Base-by-base conservation (phyloP, 768 basidiomycete species). In the Exidia glandulosa region DNA sequence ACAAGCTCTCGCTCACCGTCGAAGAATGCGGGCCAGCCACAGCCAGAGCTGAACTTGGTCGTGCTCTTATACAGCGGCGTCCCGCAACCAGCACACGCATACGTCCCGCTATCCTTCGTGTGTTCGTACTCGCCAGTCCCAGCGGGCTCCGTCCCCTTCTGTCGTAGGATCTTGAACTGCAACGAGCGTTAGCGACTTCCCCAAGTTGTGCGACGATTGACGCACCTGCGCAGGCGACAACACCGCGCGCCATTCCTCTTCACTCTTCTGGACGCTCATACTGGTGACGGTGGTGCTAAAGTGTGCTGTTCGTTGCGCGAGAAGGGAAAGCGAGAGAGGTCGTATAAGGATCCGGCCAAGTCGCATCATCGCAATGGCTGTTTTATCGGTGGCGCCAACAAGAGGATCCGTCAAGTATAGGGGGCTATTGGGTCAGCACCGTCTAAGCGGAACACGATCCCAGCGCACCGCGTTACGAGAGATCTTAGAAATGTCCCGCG, bases 1-100 rank as follows among this genome's bases (percentile, higher is more conserved):
- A 29, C 1, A 54, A 27, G 25, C 19, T 23, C 32, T 6, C 9
- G 65, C 74, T 60, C 62, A 88, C 88, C 88, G 69, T 95, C 94
- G 69, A 87, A 97, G 79, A 96, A 97, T 1, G 94, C 91, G n/a
- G 94, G 94, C 94, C 94, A 97, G 27, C 94, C 94, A 67, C 91
- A 95, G 7, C 92, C 91, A 61, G 90, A 93, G 66, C 87, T 80
- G 73, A 95, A 96, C 74, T 96, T 96, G 64, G 91, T 93, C 30
- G 77, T 77, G 67, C 88, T 90, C 77, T 86, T 90, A 77, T 95
- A 96, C 56, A 96, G 74, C 1, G 92, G 86, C 2, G 90, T 83
- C 34, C 77, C 78, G 71, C 93, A 95, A 7, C 81, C 94, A 9
- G 83, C 86, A 67, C 93, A 94, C 48, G 73, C 66, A 68, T 94